Base-by-base conservation (phyloP, 1,284 basidiomycete genomes). In the Ustilago bromivora region DNA sequence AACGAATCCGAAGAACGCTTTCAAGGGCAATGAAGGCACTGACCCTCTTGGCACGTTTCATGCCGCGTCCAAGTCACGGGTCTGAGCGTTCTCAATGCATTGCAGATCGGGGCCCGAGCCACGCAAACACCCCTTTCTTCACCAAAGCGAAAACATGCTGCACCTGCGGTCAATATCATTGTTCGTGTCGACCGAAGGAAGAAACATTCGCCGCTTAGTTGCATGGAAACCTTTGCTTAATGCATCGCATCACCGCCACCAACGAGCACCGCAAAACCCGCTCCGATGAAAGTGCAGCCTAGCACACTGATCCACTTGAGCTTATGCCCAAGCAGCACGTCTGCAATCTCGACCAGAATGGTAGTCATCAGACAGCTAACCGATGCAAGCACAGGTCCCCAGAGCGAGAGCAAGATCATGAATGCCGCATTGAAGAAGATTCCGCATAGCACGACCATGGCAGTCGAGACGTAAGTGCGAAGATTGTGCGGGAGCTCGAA, bases 401-500 rank as follows among this genome's bases (percentile, higher is more conserved):
- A 86, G 0, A 85, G 70, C 28, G 80, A 76, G 1, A 86, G 65
- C 17, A 86, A 63, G 40, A 86, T 80, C 68, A 81, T 81, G 40
- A 84, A 83, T 3, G 76, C 76, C 10, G 68, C 83, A 40, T 86
- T 86, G 72, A 86, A 86, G n/a, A 86, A 67, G 57, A 85, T 76
- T 9, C 85, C 85, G 43, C 78, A 80, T 1, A 72, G 12, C 2
- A 71, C 79, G 10, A 83, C 81, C 52, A 80, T 51, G 2, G 52
- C 52, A 5, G 85, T 63, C 28, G 70, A 73, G 19, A 68, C 38
- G 23, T 68, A 66, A 11, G 79, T 81, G 35, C 61, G 57, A 2
- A 61, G 23, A 47, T 84, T 78, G 49, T 64, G 71, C 15, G 85
- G 85, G 9, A 80, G 61, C 53, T 82, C 83, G 32, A 86, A 80